Evolutionary conservation across 2,329 filamentous ascomycete species (phyloP), one percentile per base, ranked within the genome.

Genomic region (Rhinocladiella mackenziei): DNA sequence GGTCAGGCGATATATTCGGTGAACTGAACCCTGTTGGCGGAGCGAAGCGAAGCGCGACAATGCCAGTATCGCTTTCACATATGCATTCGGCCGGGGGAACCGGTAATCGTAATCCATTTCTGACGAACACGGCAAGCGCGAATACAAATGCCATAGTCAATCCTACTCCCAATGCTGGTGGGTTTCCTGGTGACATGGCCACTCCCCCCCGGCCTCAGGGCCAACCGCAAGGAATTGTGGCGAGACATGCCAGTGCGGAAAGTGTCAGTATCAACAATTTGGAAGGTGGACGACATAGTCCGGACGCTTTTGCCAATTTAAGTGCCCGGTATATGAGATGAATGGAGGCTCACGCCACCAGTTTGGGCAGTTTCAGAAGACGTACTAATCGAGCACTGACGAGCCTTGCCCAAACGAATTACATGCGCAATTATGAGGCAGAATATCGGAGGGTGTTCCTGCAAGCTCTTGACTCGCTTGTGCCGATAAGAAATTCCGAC

Each of bases 281-380:
- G 26, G 69, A 73, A 45, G 69, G 56, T 41, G 71, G 71, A 3
- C 62, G 71, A 23, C 70, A 74, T 52, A 73, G 70, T 51, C 71
- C 71, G 5, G 71, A 74, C 59, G 68, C 71, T 6, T 74, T 74
- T 62, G 69, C 70, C 17, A 72, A 63, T 57, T 53, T 74, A 53
- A 74, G 71, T 51, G 66, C 71, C 31, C 61, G 70, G 44, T 69
- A 67, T 56, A 61, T 65, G 55, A 48, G 47, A 36, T 51, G 40
- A 40, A n/a, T n/a, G n/a, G n/a, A n/a, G n/a, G n/a, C n/a, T n/a
- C n/a, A n/a, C n/a, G n/a, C n/a, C n/a, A n/a, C n/a, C n/a, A n/a
- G n/a, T n/a, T n/a, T n/a, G n/a, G n/a, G n/a, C n/a, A n/a, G n/a
- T n/a, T n/a, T n/a, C n/a, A n/a, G n/a, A n/a, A n/a, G n/a, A n/a